Conservation (phyloP, 2,329 filamentous ascomycete species). For the Amesomyces nigricolor region DNA sequence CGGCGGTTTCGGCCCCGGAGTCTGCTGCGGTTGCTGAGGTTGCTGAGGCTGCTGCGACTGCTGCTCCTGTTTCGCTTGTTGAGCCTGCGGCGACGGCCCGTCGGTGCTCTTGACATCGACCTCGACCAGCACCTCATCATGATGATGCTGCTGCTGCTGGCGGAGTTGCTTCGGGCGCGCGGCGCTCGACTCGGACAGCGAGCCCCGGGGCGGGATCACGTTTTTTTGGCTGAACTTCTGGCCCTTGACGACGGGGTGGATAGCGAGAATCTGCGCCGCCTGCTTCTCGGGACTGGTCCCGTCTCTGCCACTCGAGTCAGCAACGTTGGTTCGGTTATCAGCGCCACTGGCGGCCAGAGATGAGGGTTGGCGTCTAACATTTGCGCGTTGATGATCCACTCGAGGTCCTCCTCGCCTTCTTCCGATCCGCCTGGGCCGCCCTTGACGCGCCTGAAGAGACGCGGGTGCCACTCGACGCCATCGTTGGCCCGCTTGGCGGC, state of each 20-base stretch:
- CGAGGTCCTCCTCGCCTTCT: constrained; percentile 80
- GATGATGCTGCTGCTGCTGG: background rate
- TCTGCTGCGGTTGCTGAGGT: background rate
- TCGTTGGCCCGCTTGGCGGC: constrained; percentile 73
- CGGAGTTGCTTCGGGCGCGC: constrained; percentile 15
- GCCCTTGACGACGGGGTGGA: constrained; percentile 78
- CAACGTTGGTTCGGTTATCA: background rate
- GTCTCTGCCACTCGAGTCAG: constrained; percentile 43
- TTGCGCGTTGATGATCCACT: constrained; percentile 88
- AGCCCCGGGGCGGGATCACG: constrained; percentile 47
- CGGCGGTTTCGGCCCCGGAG: constrained; percentile 9
- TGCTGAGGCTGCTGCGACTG: background rate
- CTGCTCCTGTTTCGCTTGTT: background rate
- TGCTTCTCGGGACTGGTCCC: constrained; percentile 61
- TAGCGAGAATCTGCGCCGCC: constrained; percentile 75
- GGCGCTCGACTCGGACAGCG: constrained; percentile 19
- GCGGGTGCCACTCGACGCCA: constrained; percentile 80
- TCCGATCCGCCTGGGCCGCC: constrained; percentile 65
- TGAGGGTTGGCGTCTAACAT: constrained; percentile 53
- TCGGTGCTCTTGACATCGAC: constrained; percentile 49
- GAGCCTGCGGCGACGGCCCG: background rate
- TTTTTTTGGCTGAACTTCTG: constrained; percentile 56
- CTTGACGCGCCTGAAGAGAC: constrained; percentile 71
- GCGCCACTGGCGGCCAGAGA: background rate
- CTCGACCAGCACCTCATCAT: constrained; percentile 40